A percentile compares a stretch with the other conserved stretches of the same genome.
phyloP scores from a whole-genome alignment of 106 monocot species.

The Posidonia australis region DNA sequence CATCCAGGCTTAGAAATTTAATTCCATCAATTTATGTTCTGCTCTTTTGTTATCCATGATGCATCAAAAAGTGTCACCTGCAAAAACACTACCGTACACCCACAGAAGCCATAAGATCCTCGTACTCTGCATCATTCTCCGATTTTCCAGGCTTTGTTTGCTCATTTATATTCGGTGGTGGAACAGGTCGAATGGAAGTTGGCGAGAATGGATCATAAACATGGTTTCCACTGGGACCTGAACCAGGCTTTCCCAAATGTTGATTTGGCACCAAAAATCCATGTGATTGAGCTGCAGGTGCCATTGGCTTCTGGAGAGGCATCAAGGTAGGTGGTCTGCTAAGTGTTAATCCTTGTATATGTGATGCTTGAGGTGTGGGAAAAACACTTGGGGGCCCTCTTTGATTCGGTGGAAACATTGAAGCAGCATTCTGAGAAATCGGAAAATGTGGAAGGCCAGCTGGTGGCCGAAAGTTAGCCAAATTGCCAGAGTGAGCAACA shows the following conservation, averaged over 20 bases:
- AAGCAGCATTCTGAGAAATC: conserved; percentile 7
- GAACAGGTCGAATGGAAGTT: conserved; percentile 19
- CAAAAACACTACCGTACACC: conserved; percentile 49
- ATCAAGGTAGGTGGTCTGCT: conserved; percentile 12
- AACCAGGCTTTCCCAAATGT: conserved; percentile 8
- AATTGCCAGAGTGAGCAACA: conserved; percentile 1
- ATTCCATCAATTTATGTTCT: too few relatives aligned
- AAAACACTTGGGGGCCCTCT: conserved; percentile 17
- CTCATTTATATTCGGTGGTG: conserved; percentile 17
- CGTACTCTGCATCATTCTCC: conserved; percentile 79
- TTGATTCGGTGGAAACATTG: conserved; percentile 4
- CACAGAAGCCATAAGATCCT: conserved; percentile 96
- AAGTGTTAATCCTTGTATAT: neutral
- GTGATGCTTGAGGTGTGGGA: conserved; percentile 8
- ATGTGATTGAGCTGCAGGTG: conserved; percentile 10
- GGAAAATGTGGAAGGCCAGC: conserved; percentile 21
- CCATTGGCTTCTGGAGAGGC: conserved; percentile 15
- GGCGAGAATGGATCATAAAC: conserved; percentile 78
- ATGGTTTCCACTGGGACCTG: conserved; percentile 21
- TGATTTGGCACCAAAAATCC: conserved; percentile 18
- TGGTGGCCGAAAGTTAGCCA: neutral
- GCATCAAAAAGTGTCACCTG: too few relatives aligned
- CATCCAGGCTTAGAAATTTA: too few relatives aligned
- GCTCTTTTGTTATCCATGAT: too few relatives aligned
- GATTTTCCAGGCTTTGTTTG: conserved; percentile 16